Percentiles rank a stretch among this genome's conserved stretches.
Evolutionary conservation across 2,329 filamentous ascomycete species (phyloP).

Genomic region (Catunica adiposa): DNA sequence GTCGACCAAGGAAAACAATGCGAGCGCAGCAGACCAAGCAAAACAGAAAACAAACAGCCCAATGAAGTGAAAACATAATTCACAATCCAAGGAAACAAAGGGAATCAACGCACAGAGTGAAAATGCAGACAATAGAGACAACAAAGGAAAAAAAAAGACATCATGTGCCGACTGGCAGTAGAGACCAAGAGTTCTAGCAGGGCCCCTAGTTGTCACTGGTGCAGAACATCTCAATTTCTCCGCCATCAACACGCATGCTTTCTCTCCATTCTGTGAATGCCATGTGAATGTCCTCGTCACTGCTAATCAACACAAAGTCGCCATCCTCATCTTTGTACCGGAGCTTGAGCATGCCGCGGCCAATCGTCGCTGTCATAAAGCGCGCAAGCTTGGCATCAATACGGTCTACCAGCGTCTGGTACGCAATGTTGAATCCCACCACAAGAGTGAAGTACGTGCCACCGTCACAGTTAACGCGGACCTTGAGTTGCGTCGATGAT

Average conservation of each 20-base stretch:
- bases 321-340: conserved; percentile 86
- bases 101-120: conserved; percentile 3
- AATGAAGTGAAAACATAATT: conserved; percentile 1
- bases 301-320: conserved; percentile 84
- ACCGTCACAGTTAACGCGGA: conserved; percentile 77
- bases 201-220: conserved; percentile 31
- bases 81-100: conserved; percentile 3
- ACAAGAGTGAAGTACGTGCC: conserved; percentile 91
- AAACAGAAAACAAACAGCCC: conserved; percentile 2
- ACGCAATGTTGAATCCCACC: conserved; percentile 86
- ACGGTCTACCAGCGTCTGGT: conserved; percentile 81
- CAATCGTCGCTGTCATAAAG: conserved; percentile 71
- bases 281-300: conserved; percentile 89
- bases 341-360: conserved; percentile 65
- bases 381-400: conserved; percentile 89
- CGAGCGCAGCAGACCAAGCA: conserved; percentile 8
- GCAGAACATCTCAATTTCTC: conserved; percentile 82
- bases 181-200: neutral
- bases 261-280: conserved; percentile 92
- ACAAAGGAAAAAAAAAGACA: conserved; percentile 3
- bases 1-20: conserved; percentile 17
- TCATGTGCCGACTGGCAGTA: neutral
- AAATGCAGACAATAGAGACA: conserved; percentile 5
- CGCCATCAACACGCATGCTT: conserved; percentile 47
- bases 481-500: conserved; percentile 66